Base-by-base conservation (phyloP, 768 basidiomycete genomes). In the Tylopilus vinaceipallidus region DNA sequence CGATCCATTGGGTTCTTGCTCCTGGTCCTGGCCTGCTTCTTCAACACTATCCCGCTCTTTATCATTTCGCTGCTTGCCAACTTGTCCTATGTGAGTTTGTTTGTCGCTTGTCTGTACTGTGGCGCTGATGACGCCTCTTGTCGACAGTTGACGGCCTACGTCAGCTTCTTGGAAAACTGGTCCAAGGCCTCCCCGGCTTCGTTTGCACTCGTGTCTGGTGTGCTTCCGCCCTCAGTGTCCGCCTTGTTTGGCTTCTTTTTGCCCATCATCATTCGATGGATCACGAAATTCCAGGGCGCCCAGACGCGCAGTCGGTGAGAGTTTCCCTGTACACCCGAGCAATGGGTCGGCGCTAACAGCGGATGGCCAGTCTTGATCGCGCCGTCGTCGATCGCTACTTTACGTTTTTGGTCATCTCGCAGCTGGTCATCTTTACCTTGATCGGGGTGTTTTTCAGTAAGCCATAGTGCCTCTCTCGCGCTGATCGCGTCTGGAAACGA, bases 11-110 rank as follows among this genome's bases (percentile, higher is more conserved):
- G 97, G n/a, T 89, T 91, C 69, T 51, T 87, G 32, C 79, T 87
- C 68, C 79, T 99, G 45, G 73, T 77, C 19, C 60, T 82, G 26
- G 82, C 98, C 41, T 95, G 92, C 69, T 94, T 93, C 74, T 82
- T 98, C 75, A 95, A 99, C 74, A 98, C 94, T 30, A 74, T 95
- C 10, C 97, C 97, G 17, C 73, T 99, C 16, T 81, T 95, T 63
- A 73, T 91, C 55, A 93, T 98, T 55, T 95, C 95, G 12, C 73
- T 92, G 54, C 74, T 97, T 43, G 93, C 97, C 58, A 98, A 99
- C 72, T 76, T 99, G 73, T 78, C 85, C 42, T 78, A 86, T 33
- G 87, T 92, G 59, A 45, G 85, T 49, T 20, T 17, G 34, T 57
- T 20, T 23, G n/a, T 51, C 5, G 20, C 43, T 17, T 45, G 14